Evolutionary conservation across 2,329 filamentous ascomycete species (phyloP).

Genomic region (Ophidiomyces ophidiicola): DNA sequence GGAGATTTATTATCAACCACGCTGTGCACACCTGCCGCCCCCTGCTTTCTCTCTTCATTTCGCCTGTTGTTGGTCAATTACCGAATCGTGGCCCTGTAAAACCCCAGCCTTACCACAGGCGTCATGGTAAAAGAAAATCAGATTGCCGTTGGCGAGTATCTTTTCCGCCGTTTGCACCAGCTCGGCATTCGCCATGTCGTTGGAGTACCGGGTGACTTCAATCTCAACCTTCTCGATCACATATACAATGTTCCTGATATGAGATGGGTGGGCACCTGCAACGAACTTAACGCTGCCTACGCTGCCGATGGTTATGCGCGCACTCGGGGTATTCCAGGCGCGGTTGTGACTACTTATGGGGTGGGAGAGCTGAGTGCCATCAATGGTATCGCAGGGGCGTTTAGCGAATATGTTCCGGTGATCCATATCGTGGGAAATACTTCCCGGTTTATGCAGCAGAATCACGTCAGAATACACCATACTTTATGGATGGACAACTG

Average conservation of each 20-base stretch:
- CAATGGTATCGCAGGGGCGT: conserved; percentile 34
- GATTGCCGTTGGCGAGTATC: conserved; percentile 14
- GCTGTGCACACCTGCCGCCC: too few relatives aligned
- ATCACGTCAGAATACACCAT: conserved; percentile 31
- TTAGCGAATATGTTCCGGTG: conserved; percentile 47
- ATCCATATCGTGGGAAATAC: conserved; percentile 51
- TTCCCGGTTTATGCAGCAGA: conserved; percentile 36
- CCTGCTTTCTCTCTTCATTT: too few relatives aligned
- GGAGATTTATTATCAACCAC: too few relatives aligned
- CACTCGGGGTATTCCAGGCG: conserved; percentile 38
- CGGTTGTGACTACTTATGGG: conserved; percentile 46
- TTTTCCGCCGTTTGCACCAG: conserved; percentile 15
- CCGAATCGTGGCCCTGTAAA: too few relatives aligned
- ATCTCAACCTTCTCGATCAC: conserved; percentile 16
- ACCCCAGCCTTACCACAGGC: neutral
- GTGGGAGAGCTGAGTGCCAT: conserved; percentile 40
- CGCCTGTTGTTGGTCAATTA: too few relatives aligned
- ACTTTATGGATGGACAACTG: conserved; percentile 21
- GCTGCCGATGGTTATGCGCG: conserved; percentile 44
- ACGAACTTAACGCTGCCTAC: conserved; percentile 43
- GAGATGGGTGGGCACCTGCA: conserved; percentile 42
- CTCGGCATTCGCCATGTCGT: conserved; percentile 15
- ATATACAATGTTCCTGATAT: conserved; percentile 22
- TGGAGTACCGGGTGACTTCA: conserved; percentile 16
- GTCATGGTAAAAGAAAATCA: conserved; percentile 7